phyloP scores from a whole-genome alignment of 1,284 basidiomycete species.

The Irpex lacteus region DNA sequence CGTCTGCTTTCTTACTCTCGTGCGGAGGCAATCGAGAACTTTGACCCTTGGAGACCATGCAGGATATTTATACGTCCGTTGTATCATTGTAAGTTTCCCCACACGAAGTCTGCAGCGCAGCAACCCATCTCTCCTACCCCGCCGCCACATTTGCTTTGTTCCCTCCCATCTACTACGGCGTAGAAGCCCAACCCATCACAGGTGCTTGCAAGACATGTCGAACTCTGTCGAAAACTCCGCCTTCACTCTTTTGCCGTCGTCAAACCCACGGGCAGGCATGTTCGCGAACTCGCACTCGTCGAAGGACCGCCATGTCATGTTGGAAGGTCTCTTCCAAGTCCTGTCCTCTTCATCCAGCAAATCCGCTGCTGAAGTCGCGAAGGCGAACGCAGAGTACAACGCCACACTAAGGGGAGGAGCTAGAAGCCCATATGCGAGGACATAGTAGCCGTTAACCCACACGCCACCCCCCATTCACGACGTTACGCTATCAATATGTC shows the following conservation, averaged over 20 bases:
- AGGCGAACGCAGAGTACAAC: slow-evolving; percentile 1
- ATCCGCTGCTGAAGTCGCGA: not conserved
- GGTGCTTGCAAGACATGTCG: slow-evolving; percentile 1
- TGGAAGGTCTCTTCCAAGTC: slow-evolving; percentile 7
- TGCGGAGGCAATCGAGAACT: not conserved
- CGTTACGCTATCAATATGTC: not conserved
- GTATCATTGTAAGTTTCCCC: not conserved
- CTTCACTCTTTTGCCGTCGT: not conserved
- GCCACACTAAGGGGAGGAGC: not conserved
- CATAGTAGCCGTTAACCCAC: not conserved
- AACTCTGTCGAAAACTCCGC: not conserved
- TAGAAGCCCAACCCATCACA: not conserved
- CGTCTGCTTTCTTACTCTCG: not conserved
- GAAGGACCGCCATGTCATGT: slow-evolving; percentile 10
- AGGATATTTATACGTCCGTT: slow-evolving; percentile 1
- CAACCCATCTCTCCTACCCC: not conserved
- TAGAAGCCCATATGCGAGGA: not conserved
- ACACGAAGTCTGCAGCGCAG: slow-evolving; percentile 3
- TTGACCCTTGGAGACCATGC: not conserved
- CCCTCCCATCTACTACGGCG: not conserved
- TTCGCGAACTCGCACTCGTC: slow-evolving; percentile 8
- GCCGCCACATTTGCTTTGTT: not conserved
- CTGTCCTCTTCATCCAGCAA: not conserved
- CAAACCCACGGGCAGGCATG: slow-evolving; percentile 2
- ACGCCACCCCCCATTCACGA: not conserved